Percentiles rank a stretch among this genome's conserved stretches.
Evolutionary conservation across 805 yeast genomes (phyloP).

Genomic region (Cyberlindnera galapagoensis): DNA sequence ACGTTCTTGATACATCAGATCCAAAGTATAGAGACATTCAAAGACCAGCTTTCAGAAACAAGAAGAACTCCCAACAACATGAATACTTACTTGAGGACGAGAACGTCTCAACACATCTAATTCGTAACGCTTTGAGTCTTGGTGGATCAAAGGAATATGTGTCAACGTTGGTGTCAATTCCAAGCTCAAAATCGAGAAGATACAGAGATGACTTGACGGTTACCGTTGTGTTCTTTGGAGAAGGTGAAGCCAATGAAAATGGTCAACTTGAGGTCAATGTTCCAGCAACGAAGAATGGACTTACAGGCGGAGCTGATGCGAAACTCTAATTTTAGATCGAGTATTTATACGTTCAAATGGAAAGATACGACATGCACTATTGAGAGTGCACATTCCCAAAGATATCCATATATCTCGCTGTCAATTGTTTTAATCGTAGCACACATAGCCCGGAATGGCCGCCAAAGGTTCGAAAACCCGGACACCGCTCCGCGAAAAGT

Average conservation of each 20-base stretch:
- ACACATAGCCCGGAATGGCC: too few species aligned
- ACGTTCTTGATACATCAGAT: constrained; percentile 55
- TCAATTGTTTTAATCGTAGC: too few species aligned
- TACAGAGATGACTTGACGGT: constrained; percentile 96
- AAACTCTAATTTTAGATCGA: too few species aligned
- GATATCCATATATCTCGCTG: too few species aligned
- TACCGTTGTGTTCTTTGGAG: constrained; percentile 90
- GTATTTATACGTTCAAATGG: too few species aligned
- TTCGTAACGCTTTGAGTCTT: constrained; percentile 88
- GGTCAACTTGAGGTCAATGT: constrained; percentile 51
- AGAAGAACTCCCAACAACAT: constrained; percentile 24
- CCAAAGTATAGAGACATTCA: constrained; percentile 48
- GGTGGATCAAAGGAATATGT: constrained; percentile 85
- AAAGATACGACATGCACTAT: too few species aligned
- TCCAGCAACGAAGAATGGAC: constrained; percentile 55
- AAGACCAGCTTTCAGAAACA: constrained; percentile 71
- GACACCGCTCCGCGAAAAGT: too few species aligned
- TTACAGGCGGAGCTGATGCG: constrained; percentile 2
- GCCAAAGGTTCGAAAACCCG: too few species aligned
- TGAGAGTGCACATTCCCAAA: too few species aligned
- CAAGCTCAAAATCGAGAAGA: constrained; percentile 83
- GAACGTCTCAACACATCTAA: constrained; percentile 87
- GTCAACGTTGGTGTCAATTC: constrained; percentile 82
- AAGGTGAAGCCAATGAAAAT: constrained; percentile 23
- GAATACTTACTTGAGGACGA: constrained; percentile 68